A percentile compares a stretch with the other conserved stretches of the same genome.
Evolutionary conservation across 2,329 filamentous ascomycete genomes (phyloP).

Genomic region (Claviceps paspali): DNA sequence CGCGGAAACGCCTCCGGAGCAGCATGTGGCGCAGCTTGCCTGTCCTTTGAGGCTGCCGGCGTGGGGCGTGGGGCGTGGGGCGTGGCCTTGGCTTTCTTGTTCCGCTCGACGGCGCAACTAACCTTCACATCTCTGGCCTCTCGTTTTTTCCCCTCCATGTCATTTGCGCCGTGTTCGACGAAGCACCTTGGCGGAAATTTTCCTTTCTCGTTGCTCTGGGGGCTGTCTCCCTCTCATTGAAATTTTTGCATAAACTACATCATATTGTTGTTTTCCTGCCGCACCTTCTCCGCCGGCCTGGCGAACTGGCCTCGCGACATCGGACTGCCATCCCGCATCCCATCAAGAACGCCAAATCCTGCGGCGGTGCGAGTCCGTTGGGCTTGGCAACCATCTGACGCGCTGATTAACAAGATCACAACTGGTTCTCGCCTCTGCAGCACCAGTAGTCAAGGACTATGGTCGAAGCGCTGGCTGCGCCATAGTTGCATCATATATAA

Average conservation of each 20-base stretch:
- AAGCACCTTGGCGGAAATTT: too few species aligned
- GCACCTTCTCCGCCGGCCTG: neutral
- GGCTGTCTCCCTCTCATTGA: too few species aligned
- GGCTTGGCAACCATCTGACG: neutral
- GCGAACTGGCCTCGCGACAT: constrained; percentile 1
- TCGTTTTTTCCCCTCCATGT: neutral
- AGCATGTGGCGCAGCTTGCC: constrained; percentile 1
- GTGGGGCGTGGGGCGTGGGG: too few species aligned
- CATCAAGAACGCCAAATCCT: neutral
- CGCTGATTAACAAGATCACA: neutral
- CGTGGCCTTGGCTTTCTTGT: too few species aligned
- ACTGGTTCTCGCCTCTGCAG: too few species aligned
- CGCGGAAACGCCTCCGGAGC: neutral
- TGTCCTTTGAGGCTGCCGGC: neutral
- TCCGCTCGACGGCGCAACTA: too few species aligned
- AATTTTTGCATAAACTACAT: neutral
- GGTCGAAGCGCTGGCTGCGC: neutral
- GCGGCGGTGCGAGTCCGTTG: neutral
- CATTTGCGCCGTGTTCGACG: neutral
- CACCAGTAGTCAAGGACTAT: too few species aligned
- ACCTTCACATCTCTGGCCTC: too few species aligned
- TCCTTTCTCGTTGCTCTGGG: too few species aligned
- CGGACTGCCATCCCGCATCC: too few species aligned
- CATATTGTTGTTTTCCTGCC: neutral
- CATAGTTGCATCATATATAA: constrained; percentile 5